Evolutionary conservation across 2,329 filamentous ascomycete genomes (phyloP), one percentile per base, ranked within the genome.

Genomic region (Thermoascus crustaceus): DNA sequence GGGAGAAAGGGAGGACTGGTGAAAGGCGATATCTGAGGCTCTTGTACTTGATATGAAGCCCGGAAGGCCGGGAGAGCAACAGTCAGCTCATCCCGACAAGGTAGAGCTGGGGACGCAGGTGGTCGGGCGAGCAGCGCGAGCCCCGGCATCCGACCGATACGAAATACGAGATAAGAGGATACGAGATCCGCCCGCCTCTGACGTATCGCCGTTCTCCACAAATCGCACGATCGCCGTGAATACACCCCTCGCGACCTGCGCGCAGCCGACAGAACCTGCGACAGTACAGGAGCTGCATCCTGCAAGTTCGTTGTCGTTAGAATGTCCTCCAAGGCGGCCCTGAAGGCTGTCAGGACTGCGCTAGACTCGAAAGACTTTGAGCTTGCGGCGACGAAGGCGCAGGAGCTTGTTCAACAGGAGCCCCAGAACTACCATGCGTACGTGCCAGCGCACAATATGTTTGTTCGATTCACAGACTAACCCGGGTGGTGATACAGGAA

Each of bases 391-490:
- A 66, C 74, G 19, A 78, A 86, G 55, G 79, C 85, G 4, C 71
- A 77, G 41, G 72, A 75, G 18, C 68, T 93, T 23, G 65, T 94
- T 31, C 69, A 79, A 35, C 74, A 75, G 44, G 87, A 95, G 42
- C 65, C 80, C 2, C 75, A 80, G 43, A 93, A 82, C 58, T 91
- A 94, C 61, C 85, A 89, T 59, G 87, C 78, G 75, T 85, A 67
- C 42, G 77, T 57, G 30, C 25, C 25, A 21, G 13, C 19, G 14
- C 17, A 33, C 16, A 22, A 33, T n/a, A 13, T 23, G 7, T 10
- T 29, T 33, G 5, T 19, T 29, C 21, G 31, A n/a, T n/a, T n/a
- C 31, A 26, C 34, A 33, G 31, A 39, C 51, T 45, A 40, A 41
- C 3, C 18, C 34, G 21, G 29, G 29, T 25, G 13, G n/a, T 20